Base-by-base conservation (phyloP, 75 land plant genomes). In the Pseudotsuga menziesii region DNA sequence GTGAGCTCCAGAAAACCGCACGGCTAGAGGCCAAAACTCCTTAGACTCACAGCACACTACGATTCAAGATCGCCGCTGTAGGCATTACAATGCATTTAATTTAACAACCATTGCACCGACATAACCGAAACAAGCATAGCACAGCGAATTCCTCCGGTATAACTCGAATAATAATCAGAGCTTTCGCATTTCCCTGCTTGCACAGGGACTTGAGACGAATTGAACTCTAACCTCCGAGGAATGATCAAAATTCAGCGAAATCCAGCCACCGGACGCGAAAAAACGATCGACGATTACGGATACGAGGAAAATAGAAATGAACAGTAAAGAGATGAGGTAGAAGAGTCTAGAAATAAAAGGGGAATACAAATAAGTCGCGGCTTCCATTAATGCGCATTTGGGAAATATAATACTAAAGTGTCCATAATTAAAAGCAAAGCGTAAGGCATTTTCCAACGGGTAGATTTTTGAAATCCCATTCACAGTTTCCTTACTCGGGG, bases 301-400 rank as follows among this genome's bases (percentile, higher is more conserved):
- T 69, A 22, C 39, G 39, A 19, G 54, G 52, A 69, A 69, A 69
- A 20, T 36, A 23, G 52, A 69, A 35, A 23, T 69, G 35, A 35
- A 22, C 23, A 67, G 7, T 67, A 22, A 39, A 36, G 16, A 32
- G 2, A 20, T 35, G 41, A 39, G 17, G 23, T 41, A 41, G 72
- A 69, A 69, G 72, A 41, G 52, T 69, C 72, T 69, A 69, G 72
- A 67, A 67, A 67, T 14, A 66, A 39, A 44, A 48, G 9, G 9
- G 54, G 11, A 48, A 9, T 9, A 67, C n/a, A 67, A 67, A 67
- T 13, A 67, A 39, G n/a, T 20, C 25, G 52, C 52, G 41, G 72
- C 52, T 69, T 39, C 72, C 20, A 36, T 22, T 3, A 41, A n/a
- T 20, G 72, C 35, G 25, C 72, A 41, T 35, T 20, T n/a, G 23